A percentile compares a stretch with the other conserved stretches of the same genome.
These are phyloP conservation scores for Hyaloperonospora arabidopsidis DNA, from an alignment of 352 stramenopile genomes.

Conservation along the genomic window DNA sequence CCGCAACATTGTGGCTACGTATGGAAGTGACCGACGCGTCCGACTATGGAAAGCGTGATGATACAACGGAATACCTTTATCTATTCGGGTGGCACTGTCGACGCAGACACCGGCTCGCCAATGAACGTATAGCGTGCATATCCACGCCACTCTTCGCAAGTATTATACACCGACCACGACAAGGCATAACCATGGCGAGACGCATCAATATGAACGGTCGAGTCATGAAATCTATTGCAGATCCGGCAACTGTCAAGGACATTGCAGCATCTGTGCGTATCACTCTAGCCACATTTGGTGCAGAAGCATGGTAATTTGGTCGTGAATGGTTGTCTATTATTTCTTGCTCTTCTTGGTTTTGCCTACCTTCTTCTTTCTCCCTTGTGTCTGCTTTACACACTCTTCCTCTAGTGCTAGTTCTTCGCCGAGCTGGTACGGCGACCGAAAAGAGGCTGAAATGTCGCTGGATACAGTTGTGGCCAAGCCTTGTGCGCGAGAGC, in stretches of 20 bases:
- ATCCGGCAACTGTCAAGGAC: too few relatives aligned
- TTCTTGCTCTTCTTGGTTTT: slow-evolving; percentile 39
- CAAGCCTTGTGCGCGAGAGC: slow-evolving; percentile 50
- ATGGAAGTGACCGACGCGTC: slow-evolving; percentile 78
- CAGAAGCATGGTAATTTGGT: slow-evolving; percentile 6
- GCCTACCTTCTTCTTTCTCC: slow-evolving; percentile 43
- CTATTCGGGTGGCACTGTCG: too few relatives aligned
- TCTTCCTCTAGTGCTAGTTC: slow-evolving; percentile 72
- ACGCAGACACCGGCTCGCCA: background rate
- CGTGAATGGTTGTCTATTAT: slow-evolving; percentile 25
- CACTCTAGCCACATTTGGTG: background rate
- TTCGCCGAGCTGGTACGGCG: slow-evolving; percentile 64
- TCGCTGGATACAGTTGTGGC: slow-evolving; percentile 30
- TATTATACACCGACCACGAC: too few relatives aligned
- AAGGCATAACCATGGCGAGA: background rate
- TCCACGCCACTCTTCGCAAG: too few relatives aligned
- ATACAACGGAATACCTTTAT: too few relatives aligned
- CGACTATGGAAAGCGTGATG: slow-evolving; percentile 72
- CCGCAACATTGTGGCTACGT: slow-evolving; percentile 85
- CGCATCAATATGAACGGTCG: background rate
- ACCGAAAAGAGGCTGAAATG: slow-evolving; percentile 68
- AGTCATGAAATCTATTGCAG: too few relatives aligned
- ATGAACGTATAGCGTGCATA: too few relatives aligned
- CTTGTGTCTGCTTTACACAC: slow-evolving; percentile 33
- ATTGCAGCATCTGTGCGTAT: too few relatives aligned